Evolutionary conservation across 2,329 filamentous ascomycete genomes (phyloP).

Genomic region (Cladosporium phlei): DNA sequence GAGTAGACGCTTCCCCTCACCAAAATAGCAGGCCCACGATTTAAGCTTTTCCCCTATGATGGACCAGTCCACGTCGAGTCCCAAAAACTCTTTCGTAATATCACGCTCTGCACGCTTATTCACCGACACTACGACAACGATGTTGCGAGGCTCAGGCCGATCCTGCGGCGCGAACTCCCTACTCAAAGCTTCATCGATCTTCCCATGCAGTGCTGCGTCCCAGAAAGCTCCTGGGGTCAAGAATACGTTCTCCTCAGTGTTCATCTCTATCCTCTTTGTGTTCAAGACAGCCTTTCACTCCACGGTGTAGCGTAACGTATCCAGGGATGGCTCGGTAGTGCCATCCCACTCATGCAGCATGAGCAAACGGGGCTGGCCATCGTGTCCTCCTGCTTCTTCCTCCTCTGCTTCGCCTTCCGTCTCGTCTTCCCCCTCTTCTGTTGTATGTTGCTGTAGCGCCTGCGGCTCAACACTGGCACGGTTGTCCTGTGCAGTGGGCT

Average conservation of each 20-base stretch:
- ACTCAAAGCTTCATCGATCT: background rate
- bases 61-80: background rate
- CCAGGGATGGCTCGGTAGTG: background rate
- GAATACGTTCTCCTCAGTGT: constrained; percentile 2
- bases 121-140: background rate
- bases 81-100: constrained; percentile 1
- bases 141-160: background rate
- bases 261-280: constrained; percentile 3
- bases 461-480: background rate
- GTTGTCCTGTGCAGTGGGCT: background rate
- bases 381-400: background rate
- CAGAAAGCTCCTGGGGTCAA: background rate
- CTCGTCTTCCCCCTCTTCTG: background rate
- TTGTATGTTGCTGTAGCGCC: background rate
- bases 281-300: constrained; percentile 5
- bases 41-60: constrained; percentile 1
- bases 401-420: background rate
- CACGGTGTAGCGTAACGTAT: background rate
- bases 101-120: constrained; percentile 7
- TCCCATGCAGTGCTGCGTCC: background rate
- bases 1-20: background rate
- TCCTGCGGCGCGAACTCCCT: background rate
- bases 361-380: background rate
- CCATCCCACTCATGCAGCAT: background rate
- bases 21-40: background rate